A percentile compares a stretch with the other conserved stretches of the same genome.
These are phyloP conservation scores for Cyclaneusma minus DNA, from an alignment of 2,329 filamentous ascomycete species.

Conservation along the genomic window DNA sequence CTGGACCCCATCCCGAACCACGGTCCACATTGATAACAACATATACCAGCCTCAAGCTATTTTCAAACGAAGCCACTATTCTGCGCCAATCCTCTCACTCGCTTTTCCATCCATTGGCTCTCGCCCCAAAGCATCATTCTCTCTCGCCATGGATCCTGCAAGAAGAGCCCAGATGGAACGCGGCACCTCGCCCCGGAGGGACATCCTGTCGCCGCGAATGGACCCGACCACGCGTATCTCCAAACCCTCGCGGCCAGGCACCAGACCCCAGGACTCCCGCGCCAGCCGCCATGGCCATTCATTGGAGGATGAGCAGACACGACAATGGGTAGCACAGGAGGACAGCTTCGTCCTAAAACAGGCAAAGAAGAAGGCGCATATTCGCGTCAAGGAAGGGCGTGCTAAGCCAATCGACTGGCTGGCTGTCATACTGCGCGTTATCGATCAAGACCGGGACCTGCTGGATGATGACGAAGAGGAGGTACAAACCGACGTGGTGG, in stretches of 20 bases:
- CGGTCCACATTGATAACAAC: too few relatives aligned
- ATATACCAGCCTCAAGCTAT: too few relatives aligned
- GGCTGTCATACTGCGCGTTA: slow-evolving; percentile 75
- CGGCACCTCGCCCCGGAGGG: slow-evolving; percentile 27
- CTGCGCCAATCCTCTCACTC: too few relatives aligned
- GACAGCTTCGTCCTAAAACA: slow-evolving; percentile 93
- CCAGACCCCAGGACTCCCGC: slow-evolving; percentile 12
- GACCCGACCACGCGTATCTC: slow-evolving; percentile 40
- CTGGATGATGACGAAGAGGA: slow-evolving; percentile 70
- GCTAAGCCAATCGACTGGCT: slow-evolving; percentile 90
- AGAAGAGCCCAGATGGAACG: slow-evolving; percentile 38
- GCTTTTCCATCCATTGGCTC: too few relatives aligned
- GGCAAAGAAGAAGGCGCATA: slow-evolving; percentile 94
- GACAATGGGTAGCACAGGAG: slow-evolving; percentile 82
- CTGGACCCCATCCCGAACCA: too few relatives aligned
- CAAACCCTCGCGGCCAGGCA: slow-evolving; percentile 24
- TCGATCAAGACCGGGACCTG: slow-evolving; percentile 70
- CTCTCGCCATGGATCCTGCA: slow-evolving; percentile 44
- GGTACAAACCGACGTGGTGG: slow-evolving; percentile 55
- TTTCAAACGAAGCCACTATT: too few relatives aligned
- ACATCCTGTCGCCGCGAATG: slow-evolving; percentile 38
- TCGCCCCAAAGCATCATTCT: too few relatives aligned
- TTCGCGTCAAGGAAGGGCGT: slow-evolving; percentile 79
- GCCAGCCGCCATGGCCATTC: slow-evolving; percentile 13
- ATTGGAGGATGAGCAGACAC: slow-evolving; percentile 54